phyloP scores from a whole-genome alignment of 768 basidiomycete genomes.

The Leccinellum luteum region DNA sequence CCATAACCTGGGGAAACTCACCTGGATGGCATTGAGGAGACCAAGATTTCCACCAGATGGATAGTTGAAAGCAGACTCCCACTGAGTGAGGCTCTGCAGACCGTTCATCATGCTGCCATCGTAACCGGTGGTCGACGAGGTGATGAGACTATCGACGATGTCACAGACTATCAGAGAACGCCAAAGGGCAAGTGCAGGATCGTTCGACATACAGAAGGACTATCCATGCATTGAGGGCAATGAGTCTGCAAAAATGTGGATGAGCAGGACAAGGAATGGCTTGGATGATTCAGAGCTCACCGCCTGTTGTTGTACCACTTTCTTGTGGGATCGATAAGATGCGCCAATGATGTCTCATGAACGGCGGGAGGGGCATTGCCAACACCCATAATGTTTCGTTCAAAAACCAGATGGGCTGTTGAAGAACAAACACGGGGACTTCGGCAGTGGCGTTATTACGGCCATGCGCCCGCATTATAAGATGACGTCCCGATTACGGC shows the following conservation, averaged over 20 bases:
- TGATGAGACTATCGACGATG: slow-evolving; percentile 51
- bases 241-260: slow-evolving; percentile 39
- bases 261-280: not conserved
- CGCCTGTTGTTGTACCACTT: slow-evolving; percentile 78
- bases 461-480: not conserved
- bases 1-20: slow-evolving; percentile 14
- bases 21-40: slow-evolving; percentile 73
- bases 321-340: slow-evolving; percentile 60
- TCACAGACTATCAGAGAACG: not conserved
- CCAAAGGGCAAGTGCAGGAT: not conserved
- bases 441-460: slow-evolving; percentile 8
- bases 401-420: not conserved
- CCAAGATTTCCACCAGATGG: slow-evolving; percentile 60
- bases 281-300: slow-evolving; percentile 36
- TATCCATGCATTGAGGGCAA: slow-evolving; percentile 68
- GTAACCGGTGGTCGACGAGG: slow-evolving; percentile 72
- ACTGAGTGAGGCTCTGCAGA: slow-evolving; percentile 67
- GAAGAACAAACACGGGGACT: not conserved
- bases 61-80: slow-evolving; percentile 56
- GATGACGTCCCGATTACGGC: too few relatives aligned
- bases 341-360: slow-evolving; percentile 40
- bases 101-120: slow-evolving; percentile 82
- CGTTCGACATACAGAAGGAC: slow-evolving; percentile 52
- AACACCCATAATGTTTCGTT: slow-evolving; percentile 45
- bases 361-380: slow-evolving; percentile 40